These are phyloP conservation scores for Chaetomium sp. DNA, from an alignment of 2,329 filamentous ascomycete genomes.

Conservation along the genomic window DNA sequence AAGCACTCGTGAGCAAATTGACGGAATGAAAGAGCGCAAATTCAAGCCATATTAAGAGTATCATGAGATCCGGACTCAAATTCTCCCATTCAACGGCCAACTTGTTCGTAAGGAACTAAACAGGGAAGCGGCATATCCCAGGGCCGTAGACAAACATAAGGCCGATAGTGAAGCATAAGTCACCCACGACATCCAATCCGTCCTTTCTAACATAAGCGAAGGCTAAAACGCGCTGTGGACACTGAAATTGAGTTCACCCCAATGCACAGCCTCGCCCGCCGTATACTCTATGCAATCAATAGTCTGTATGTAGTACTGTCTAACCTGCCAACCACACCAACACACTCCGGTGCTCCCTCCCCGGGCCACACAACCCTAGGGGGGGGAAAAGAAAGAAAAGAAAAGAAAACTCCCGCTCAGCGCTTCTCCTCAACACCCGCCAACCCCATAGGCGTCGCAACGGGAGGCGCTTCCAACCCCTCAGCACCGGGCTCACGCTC, in stretches of 20 bases:
- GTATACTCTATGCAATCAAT: neutral
- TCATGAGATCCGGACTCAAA: no score
- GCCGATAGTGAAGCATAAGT: neutral
- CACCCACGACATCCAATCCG: neutral
- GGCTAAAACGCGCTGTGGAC: neutral
- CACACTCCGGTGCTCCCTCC: neutral
- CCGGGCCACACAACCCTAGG: neutral
- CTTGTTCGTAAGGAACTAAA: neutral
- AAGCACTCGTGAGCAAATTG: no score
- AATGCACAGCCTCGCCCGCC: neutral
- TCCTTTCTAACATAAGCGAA: neutral
- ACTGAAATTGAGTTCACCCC: neutral
- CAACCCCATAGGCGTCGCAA: conserved; percentile 26
- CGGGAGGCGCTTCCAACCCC: conserved; percentile 7
- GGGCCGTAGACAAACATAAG: neutral
- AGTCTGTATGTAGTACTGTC: neutral
- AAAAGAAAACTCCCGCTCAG: neutral
- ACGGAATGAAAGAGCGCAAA: no score
- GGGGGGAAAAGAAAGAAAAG: no score
- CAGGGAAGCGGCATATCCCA: neutral
- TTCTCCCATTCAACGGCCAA: no score
- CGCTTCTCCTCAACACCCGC: conserved; percentile 18
- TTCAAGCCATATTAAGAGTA: no score
- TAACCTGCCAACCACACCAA: neutral
- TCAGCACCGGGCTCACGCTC: conserved; percentile 9